These are phyloP conservation scores for Phascolomyces articulosus DNA, from an alignment of 371 early-diverging fungal genomes.

Conservation along the genomic window DNA sequence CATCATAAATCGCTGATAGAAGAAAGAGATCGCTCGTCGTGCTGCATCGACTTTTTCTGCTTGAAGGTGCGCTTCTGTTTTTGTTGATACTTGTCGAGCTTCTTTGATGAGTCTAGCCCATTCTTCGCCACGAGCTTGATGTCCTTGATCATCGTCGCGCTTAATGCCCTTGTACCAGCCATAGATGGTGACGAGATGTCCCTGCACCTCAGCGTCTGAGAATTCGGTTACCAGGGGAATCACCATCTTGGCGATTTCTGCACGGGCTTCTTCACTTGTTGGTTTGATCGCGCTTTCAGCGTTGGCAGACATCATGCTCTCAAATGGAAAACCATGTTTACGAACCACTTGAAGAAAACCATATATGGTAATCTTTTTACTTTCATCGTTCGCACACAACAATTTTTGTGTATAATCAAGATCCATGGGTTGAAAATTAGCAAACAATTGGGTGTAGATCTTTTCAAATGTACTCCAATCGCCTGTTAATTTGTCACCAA, in stretches of 20 bases:
- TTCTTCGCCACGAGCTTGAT: not conserved
- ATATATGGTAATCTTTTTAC: not conserved
- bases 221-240: not conserved
- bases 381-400: not conserved
- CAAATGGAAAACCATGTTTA: not conserved
- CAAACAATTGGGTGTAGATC: not conserved
- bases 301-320: not conserved
- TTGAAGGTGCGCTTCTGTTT: not conserved
- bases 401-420: not conserved
- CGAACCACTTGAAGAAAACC: not conserved
- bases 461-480: not conserved
- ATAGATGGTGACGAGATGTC: not conserved
- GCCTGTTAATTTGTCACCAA: not conserved
- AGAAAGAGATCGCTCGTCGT: not conserved
- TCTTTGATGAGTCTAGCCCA: not conserved
- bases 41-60: not conserved
- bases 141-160: not conserved
- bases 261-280: not conserved
- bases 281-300: not conserved
- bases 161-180: not conserved
- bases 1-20: not conserved
- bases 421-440: not conserved
- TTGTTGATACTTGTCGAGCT: not conserved
- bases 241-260: slow-evolving; percentile 1
- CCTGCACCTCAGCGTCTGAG: not conserved